These are phyloP conservation scores for Ustilago hordei DNA, from an alignment of 1,284 basidiomycete species.

Conservation along the genomic window DNA sequence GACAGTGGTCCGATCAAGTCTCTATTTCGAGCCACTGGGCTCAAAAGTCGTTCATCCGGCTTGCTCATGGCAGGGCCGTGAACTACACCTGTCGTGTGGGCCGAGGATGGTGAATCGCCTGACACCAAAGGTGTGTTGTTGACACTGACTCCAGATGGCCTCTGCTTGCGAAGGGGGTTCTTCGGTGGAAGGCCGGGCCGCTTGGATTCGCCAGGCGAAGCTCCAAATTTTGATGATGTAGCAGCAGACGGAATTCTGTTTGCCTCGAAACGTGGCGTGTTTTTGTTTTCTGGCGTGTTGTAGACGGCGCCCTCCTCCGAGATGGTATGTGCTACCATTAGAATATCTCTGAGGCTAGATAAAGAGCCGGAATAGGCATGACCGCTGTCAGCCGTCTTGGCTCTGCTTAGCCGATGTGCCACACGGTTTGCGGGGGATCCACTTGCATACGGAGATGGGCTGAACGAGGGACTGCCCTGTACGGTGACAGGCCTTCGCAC, in stretches of 20 bases:
- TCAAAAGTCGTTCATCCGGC: conserved; percentile 5
- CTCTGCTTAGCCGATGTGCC: conserved; percentile 18
- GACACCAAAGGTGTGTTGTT: conserved; percentile 20
- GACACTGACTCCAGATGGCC: conserved; percentile 30
- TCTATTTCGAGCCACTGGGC: not conserved
- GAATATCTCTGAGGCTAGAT: conserved; percentile 41
- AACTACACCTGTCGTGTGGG: conserved; percentile 21
- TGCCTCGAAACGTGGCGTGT: conserved; percentile 16
- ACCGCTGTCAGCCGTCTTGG: conserved; percentile 34
- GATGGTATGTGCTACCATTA: conserved; percentile 33
- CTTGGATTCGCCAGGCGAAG: conserved; percentile 15
- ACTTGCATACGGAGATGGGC: conserved; percentile 7
- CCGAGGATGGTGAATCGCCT: conserved; percentile 30
- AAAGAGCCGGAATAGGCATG: conserved; percentile 34
- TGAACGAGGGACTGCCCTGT: conserved; percentile 18
- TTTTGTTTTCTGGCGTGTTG: conserved; percentile 31
- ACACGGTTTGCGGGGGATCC: not conserved
- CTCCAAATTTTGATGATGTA: not conserved
- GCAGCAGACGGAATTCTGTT: not conserved
- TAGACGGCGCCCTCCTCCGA: conserved; percentile 39
- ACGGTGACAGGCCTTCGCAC: conserved; percentile 14
- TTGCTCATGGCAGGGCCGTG: conserved; percentile 15
- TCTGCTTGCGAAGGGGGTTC: conserved; percentile 48
- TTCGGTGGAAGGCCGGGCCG: conserved; percentile 48
- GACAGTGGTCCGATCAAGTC: conserved; percentile 14